These are phyloP conservation scores for Daldinia sp. DNA, from an alignment of 2,329 filamentous ascomycete species.

Conservation along the genomic window DNA sequence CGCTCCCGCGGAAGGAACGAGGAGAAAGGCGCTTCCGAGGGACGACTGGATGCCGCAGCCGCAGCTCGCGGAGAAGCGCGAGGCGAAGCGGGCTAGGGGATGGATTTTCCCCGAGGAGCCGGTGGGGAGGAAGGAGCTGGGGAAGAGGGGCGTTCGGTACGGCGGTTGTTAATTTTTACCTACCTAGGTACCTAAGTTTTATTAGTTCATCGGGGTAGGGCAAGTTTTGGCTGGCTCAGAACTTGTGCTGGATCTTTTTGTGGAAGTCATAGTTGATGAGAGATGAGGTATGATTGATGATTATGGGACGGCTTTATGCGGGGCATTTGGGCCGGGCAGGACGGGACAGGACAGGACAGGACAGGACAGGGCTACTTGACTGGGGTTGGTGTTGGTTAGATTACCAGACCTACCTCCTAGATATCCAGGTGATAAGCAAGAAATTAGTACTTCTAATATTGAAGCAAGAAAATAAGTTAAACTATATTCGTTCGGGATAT, in stretches of 20 bases:
- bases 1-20: slow-evolving; percentile 77
- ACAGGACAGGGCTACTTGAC: no score
- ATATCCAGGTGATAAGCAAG: neutral
- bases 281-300: slow-evolving; percentile 38
- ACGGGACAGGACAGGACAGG: no score
- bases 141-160: slow-evolving; percentile 73
- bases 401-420: neutral
- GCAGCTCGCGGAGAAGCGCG: slow-evolving; percentile 79
- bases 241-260: neutral
- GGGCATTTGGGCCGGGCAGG: neutral
- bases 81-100: slow-evolving; percentile 78
- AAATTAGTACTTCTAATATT: slow-evolving; percentile 30
- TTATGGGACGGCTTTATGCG: slow-evolving; percentile 2
- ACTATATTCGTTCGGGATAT: neutral
- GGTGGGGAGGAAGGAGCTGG: slow-evolving; percentile 77
- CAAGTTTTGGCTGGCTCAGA: slow-evolving; percentile 31
- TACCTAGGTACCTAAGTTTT: slow-evolving; percentile 10
- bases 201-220: neutral
- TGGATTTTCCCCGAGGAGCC: slow-evolving; percentile 83
- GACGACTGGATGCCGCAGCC: slow-evolving; percentile 82
- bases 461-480: slow-evolving; percentile 25
- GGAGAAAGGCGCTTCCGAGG: slow-evolving; percentile 75
- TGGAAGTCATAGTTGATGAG: slow-evolving; percentile 24
- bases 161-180: slow-evolving; percentile 54
- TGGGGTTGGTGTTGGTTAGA: slow-evolving; percentile 5